These are phyloP conservation scores for Capsicum rhomboideum DNA, from an alignment of 257 asterid species.

Conservation along the genomic window DNA sequence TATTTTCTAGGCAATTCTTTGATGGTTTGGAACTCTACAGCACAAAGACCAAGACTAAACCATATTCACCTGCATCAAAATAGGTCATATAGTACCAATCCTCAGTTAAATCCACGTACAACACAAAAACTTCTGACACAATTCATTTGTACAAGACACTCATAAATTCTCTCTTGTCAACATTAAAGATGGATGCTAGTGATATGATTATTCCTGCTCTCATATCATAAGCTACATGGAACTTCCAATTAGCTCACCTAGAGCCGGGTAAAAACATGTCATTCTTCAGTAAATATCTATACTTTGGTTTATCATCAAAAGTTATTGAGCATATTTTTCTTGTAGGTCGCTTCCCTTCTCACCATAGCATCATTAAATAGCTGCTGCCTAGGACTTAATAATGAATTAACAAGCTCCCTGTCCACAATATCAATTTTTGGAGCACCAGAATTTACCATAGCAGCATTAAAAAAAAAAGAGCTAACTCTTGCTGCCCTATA, in stretches of 20 bases:
- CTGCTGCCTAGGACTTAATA: no score
- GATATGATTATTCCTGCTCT: constrained; percentile 60
- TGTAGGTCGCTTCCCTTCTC: no score
- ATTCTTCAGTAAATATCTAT: not conserved
- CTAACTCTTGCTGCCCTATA: no score
- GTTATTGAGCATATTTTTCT: no score
- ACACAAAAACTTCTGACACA: constrained; percentile 59
- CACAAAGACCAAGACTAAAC: constrained; percentile 31
- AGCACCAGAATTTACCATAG: no score
- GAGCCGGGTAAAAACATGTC: not conserved
- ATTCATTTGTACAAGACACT: constrained; percentile 60
- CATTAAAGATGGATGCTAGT: constrained; percentile 47
- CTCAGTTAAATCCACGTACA: constrained; percentile 64
- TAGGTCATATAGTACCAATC: constrained; percentile 65
- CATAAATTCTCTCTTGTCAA: constrained; percentile 24
- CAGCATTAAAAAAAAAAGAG: no score
- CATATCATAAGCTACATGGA: constrained; percentile 58
- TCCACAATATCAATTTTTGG: no score
- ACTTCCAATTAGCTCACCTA: constrained; percentile 68
- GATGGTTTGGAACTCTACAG: constrained; percentile 46
- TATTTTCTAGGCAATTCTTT: constrained; percentile 52
- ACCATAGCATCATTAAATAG: no score
- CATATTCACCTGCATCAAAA: constrained; percentile 66
- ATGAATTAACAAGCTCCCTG: no score
- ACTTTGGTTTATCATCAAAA: no score